Conservation (phyloP, 177 flowering plant species). For the Vitis hybrid region DNA sequence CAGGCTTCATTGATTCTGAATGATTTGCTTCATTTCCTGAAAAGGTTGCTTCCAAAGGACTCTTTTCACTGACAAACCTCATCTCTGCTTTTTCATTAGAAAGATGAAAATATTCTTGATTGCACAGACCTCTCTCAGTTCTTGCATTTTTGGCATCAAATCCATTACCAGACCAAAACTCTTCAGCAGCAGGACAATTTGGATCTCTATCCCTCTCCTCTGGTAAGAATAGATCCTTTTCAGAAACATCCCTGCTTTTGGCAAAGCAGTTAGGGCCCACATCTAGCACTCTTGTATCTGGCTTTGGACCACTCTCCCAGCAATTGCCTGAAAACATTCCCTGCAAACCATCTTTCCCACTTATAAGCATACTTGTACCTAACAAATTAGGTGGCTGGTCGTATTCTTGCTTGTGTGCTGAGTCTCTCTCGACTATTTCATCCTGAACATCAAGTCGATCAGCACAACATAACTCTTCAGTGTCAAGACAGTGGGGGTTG, state of each 20-base stretch:
- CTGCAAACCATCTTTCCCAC: background rate
- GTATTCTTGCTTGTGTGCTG: too few species aligned
- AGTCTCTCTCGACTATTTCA: too few species aligned
- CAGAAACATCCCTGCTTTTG: background rate
- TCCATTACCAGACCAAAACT: slow-evolving; percentile 6
- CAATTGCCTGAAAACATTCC: background rate
- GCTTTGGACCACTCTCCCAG: background rate
- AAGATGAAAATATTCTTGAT: slow-evolving; percentile 12
- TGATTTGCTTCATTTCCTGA: slow-evolving; percentile 9
- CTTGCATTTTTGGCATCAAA: slow-evolving; percentile 4
- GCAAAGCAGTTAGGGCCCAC: background rate
- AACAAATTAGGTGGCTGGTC: background rate
- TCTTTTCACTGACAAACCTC: slow-evolving; percentile 1
- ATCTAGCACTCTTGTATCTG: background rate
- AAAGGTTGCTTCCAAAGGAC: slow-evolving; percentile 1
- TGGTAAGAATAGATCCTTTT: background rate
- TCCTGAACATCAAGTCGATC: too few species aligned
- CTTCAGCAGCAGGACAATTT: background rate
- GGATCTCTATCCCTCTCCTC: slow-evolving; percentile 2
- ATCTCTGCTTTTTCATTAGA: slow-evolving; percentile 1
- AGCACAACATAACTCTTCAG: too few species aligned
- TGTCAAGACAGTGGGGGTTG: too few species aligned
- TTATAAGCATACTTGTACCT: background rate
- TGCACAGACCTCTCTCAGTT: slow-evolving; percentile 13
- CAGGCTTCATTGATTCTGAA: slow-evolving; percentile 7